Percentiles rank a stretch among this genome's conserved stretches.
Conservation (phyloP, 2,329 filamentous ascomycete species). For the Penicillium capsulatum region DNA sequence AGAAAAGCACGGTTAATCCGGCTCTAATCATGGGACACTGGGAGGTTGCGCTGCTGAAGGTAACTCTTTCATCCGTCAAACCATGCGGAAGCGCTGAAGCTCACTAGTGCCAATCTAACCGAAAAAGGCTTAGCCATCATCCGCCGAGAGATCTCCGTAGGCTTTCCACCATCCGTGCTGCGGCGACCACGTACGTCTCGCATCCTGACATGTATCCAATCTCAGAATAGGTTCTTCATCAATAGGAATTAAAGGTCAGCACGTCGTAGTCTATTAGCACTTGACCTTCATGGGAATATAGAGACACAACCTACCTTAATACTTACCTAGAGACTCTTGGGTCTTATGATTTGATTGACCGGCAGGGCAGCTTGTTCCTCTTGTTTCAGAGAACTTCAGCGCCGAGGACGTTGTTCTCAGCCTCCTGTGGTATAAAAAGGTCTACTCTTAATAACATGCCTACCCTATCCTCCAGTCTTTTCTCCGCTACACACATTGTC, state of each 20-base stretch:
- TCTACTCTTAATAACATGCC: slow-evolving; percentile 6
- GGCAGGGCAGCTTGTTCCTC: slow-evolving; percentile 5
- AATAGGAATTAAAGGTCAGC: slow-evolving; percentile 1
- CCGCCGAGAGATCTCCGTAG: slow-evolving; percentile 5
- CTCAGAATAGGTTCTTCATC: slow-evolving; percentile 1
- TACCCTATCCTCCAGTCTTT: slow-evolving; percentile 4
- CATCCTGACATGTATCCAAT: slow-evolving; percentile 1
- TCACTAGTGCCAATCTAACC: slow-evolving; percentile 10
- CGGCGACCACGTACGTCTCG: not conserved
- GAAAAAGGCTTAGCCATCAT: slow-evolving; percentile 7
- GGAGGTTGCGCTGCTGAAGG: not conserved
- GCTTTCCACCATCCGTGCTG: not conserved
- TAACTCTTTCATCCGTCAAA: slow-evolving; percentile 2
- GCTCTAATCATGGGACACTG: not conserved
- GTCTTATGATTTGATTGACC: not conserved
- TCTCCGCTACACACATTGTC: slow-evolving; percentile 5
- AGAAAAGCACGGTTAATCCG: not conserved
- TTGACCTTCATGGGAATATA: not conserved
- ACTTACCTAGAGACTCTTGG: slow-evolving; percentile 1
- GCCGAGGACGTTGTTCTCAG: slow-evolving; percentile 7
- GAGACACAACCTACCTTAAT: not conserved
- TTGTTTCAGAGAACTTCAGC: slow-evolving; percentile 11
- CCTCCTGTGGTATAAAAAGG: slow-evolving; percentile 5
- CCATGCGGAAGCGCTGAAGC: slow-evolving; percentile 10
- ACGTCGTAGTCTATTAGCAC: slow-evolving; percentile 1